phyloP scores from a whole-genome alignment of 495 filamentous ascomycete genomes.

The Penicillium antarcticum region DNA sequence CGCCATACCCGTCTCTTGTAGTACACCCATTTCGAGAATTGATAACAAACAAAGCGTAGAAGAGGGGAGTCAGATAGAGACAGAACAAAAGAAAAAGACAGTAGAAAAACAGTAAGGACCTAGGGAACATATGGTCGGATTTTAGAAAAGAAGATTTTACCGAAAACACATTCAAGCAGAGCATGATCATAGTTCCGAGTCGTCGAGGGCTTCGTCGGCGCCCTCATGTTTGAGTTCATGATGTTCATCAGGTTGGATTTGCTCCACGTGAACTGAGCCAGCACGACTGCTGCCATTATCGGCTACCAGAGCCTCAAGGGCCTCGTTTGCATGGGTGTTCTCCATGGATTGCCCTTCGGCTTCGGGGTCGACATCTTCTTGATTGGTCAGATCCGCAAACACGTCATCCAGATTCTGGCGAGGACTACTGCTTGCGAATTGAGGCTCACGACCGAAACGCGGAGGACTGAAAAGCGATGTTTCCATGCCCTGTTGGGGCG shows the following conservation, averaged over 20 bases:
- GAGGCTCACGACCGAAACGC: slow-evolving; percentile 32
- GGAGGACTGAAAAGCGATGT: slow-evolving; percentile 41
- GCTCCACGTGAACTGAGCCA: slow-evolving; percentile 16
- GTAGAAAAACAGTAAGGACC: not conserved
- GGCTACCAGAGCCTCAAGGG: slow-evolving; percentile 42
- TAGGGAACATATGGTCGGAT: not conserved
- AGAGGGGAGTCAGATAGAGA: slow-evolving; percentile 6
- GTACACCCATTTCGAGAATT: slow-evolving; percentile 17
- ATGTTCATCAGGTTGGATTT: not conserved
- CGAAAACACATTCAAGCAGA: not conserved
- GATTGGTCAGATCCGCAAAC: slow-evolving; percentile 47
- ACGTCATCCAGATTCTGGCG: slow-evolving; percentile 44
- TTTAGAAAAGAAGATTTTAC: slow-evolving; percentile 6
- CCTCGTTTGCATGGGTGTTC: slow-evolving; percentile 46
- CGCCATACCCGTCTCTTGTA: slow-evolving; percentile 17
- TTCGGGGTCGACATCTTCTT: slow-evolving; percentile 41
- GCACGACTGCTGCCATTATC: slow-evolving; percentile 35
- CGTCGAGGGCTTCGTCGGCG: not conserved
- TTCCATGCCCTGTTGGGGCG: slow-evolving; percentile 34
- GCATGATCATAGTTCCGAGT: slow-evolving; percentile 14
- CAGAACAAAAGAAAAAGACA: slow-evolving; percentile 1
- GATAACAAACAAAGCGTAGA: slow-evolving; percentile 4
- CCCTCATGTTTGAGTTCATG: not conserved
- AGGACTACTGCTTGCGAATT: slow-evolving; percentile 38
- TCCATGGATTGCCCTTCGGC: slow-evolving; percentile 36